A percentile compares a stretch with the other conserved stretches of the same genome.
Evolutionary conservation across 2,329 filamentous ascomycete species (phyloP).

Genomic region (Alternaria rosae): DNA sequence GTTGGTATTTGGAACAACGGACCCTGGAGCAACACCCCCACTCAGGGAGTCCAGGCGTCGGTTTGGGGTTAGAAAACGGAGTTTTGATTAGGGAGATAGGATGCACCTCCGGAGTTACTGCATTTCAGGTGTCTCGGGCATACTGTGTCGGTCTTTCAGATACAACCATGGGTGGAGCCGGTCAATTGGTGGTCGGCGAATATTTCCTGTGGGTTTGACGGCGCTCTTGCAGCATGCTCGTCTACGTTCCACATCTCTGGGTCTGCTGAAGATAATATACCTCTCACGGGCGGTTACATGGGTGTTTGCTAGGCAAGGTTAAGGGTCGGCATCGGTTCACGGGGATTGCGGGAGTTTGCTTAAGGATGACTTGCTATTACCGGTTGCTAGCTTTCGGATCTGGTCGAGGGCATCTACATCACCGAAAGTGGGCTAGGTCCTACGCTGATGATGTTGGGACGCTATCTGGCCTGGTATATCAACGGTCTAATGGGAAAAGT

Average conservation of each 20-base stretch:
- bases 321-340: conserved; percentile 31
- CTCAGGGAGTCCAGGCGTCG: conserved; percentile 84
- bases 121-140: conserved; percentile 54
- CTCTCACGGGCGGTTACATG: conserved; percentile 36
- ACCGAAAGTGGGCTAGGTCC: conserved; percentile 22
- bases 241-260: conserved; percentile 45
- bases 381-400: conserved; percentile 23
- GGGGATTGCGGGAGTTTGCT: conserved; percentile 36
- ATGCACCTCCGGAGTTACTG: conserved; percentile 54
- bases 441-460: conserved; percentile 30
- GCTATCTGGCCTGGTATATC: conserved; percentile 29
- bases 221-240: conserved; percentile 38
- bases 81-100: conserved; percentile 46
- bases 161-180: conserved; percentile 36
- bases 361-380: conserved; percentile 24
- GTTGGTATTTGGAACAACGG: conserved; percentile 74
- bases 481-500: conserved; percentile 42
- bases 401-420: conserved; percentile 26
- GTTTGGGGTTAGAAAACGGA: conserved; percentile 79
- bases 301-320: conserved; percentile 41
- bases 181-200: conserved; percentile 38
- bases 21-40: conserved; percentile 78
- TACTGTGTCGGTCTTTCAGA: conserved; percentile 48
- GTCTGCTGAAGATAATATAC: conserved; percentile 40
- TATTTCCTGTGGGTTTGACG: conserved; percentile 42